phyloP scores from a whole-genome alignment of 306 rosid species.

The Acmispon strigosus region DNA sequence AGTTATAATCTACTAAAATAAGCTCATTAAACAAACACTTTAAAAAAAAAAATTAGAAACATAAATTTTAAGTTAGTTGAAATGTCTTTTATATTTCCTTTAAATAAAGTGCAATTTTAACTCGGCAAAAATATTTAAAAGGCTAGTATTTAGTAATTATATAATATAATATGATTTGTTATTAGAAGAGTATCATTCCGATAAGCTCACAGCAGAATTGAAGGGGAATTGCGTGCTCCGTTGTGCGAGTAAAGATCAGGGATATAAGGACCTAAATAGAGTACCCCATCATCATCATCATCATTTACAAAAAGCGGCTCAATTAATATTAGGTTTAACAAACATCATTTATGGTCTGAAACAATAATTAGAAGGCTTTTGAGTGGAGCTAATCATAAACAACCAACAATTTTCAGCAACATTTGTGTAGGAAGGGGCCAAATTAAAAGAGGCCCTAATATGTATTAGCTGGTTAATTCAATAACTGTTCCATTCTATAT shows the following conservation, averaged over 20 bases:
- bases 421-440: background rate
- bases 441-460: slow-evolving; percentile 21
- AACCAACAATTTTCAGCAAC: slow-evolving; percentile 29
- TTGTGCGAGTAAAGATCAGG: background rate
- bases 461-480: slow-evolving; percentile 12
- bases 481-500: background rate
- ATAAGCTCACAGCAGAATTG: background rate
- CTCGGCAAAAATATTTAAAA: background rate
- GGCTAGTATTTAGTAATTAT: background rate
- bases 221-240: background rate
- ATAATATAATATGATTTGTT: background rate
- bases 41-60: no score
- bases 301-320: background rate
- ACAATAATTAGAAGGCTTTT: slow-evolving; percentile 4
- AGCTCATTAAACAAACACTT: no score
- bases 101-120: background rate
- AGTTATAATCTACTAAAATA: no score
- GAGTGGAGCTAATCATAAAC: slow-evolving; percentile 8
- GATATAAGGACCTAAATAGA: background rate
- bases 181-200: no score
- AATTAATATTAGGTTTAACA: slow-evolving; percentile 7
- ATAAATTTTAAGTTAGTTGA: no score
- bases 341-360: slow-evolving; percentile 6
- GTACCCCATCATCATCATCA: background rate
- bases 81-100: no score